A percentile compares a stretch with the other conserved stretches of the same genome.
phyloP scores from a whole-genome alignment of 176 grass and related monocot genomes.

The Phoenix roebelenii region DNA sequence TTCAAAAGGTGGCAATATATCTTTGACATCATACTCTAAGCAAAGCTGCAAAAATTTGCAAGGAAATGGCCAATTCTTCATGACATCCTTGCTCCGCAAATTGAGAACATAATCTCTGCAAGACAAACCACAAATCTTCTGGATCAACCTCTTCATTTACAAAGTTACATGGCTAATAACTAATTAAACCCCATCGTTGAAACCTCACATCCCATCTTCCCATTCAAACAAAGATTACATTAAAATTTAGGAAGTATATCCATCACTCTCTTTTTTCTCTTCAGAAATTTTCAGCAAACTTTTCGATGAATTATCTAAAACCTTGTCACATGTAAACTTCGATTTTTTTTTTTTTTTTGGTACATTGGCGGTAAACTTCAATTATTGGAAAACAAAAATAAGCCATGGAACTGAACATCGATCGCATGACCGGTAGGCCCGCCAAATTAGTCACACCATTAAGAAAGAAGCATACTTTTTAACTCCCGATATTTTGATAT shows the following conservation, averaged over 20 bases:
- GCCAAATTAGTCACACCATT: too few species aligned
- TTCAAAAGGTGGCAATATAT: conserved; percentile 83
- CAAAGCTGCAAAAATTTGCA: conserved; percentile 52
- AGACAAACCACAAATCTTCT: not conserved
- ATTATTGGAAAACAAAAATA: not conserved
- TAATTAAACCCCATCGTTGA: not conserved
- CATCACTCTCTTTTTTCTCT: too few species aligned
- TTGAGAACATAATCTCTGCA: conserved; percentile 75
- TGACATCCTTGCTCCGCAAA: conserved; percentile 60
- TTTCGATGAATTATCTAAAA: not conserved
- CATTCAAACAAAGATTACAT: too few species aligned
- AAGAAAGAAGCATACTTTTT: too few species aligned
- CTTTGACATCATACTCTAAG: conserved; percentile 55
- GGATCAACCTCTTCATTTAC: not conserved
- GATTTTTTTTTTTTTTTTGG: too few species aligned
- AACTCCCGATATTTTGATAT: too few species aligned
- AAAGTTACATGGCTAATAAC: not conserved
- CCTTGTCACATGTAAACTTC: not conserved
- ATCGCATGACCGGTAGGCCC: too few species aligned
- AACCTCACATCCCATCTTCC: not conserved
- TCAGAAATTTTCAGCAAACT: too few species aligned
- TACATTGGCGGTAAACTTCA: not conserved
- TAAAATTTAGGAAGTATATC: too few species aligned
- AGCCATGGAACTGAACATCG: not conserved
- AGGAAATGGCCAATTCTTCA: conserved; percentile 70